Evolutionary conservation across 257 asterid genomes (phyloP).

Genomic region (Solanum ahanhuiri): DNA sequence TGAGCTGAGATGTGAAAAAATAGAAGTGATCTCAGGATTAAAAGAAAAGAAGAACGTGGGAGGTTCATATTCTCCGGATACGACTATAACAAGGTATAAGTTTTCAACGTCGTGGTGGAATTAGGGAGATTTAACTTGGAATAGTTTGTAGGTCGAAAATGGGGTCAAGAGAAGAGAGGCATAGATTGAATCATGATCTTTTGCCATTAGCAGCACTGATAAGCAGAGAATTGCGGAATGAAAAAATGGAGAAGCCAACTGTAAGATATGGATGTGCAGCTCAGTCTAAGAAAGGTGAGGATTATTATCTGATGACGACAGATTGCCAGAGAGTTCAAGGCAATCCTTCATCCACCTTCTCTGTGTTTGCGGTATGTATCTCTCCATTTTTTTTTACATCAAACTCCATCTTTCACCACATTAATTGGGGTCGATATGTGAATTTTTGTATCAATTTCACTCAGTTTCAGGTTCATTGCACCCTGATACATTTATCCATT

Average conservation of each 20-base stretch:
- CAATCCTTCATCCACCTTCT: constrained; percentile 61
- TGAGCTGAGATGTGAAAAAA: constrained; percentile 1
- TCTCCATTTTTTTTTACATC: not conserved
- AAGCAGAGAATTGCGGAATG: constrained; percentile 57
- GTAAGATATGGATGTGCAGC: constrained; percentile 62
- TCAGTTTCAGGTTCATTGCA: not conserved
- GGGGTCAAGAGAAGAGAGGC: constrained; percentile 62
- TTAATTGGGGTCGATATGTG: not conserved
- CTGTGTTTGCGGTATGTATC: constrained; percentile 64
- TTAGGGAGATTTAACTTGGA: not conserved
- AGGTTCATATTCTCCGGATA: not conserved
- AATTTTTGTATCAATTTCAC: not conserved
- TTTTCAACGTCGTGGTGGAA: constrained; percentile 1
- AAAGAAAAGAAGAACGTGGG: not conserved
- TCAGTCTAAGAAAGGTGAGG: constrained; percentile 78
- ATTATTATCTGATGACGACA: constrained; percentile 52
- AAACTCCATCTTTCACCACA: not conserved
- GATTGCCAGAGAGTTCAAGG: constrained; percentile 73
- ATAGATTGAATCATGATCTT: constrained; percentile 30
- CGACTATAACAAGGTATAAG: not conserved
- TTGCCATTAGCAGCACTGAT: constrained; percentile 67
- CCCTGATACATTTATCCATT: not conserved
- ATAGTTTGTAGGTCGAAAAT: constrained; percentile 12
- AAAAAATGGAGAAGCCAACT: constrained; percentile 68
- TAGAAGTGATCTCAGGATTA: not conserved